Evolutionary conservation across 176 grass and related monocot species (phyloP).

Genomic region (Pharus latifolius): DNA sequence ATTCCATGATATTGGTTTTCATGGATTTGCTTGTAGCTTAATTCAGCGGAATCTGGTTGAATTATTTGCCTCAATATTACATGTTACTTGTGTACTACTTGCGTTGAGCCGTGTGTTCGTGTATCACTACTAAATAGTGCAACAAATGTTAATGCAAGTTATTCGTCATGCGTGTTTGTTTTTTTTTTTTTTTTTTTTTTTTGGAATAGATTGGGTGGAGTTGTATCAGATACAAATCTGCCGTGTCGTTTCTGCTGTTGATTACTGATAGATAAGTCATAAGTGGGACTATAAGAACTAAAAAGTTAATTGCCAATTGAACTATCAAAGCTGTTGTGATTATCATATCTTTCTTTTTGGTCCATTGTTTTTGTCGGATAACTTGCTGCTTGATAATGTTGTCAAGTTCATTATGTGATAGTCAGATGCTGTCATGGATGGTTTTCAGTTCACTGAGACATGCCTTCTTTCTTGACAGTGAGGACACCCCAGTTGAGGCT

Average conservation of each 20-base stretch:
- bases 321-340: not conserved
- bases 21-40: not conserved
- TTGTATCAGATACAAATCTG: too few species aligned
- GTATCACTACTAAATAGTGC: not conserved
- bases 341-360: not conserved
- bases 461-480: constrained; percentile 14
- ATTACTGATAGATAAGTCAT: too few species aligned
- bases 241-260: too few species aligned
- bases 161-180: not conserved
- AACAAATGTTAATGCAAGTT: not conserved
- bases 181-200: too few species aligned
- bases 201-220: too few species aligned
- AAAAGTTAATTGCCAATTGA: not conserved
- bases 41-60: not conserved
- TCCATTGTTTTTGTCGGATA: not conserved
- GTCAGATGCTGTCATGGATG: not conserved
- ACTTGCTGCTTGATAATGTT: not conserved
- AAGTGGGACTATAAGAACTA: too few species aligned
- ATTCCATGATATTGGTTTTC: too few species aligned
- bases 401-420: not conserved
- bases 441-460: not conserved
- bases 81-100: not conserved
- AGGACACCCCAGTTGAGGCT: constrained; percentile 29
- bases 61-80: not conserved
- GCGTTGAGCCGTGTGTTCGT: not conserved